A percentile compares a stretch with the other conserved stretches of the same genome.
These are phyloP conservation scores for Trichocladium antarcticum DNA, from an alignment of 495 filamentous ascomycete genomes.

Conservation along the genomic window DNA sequence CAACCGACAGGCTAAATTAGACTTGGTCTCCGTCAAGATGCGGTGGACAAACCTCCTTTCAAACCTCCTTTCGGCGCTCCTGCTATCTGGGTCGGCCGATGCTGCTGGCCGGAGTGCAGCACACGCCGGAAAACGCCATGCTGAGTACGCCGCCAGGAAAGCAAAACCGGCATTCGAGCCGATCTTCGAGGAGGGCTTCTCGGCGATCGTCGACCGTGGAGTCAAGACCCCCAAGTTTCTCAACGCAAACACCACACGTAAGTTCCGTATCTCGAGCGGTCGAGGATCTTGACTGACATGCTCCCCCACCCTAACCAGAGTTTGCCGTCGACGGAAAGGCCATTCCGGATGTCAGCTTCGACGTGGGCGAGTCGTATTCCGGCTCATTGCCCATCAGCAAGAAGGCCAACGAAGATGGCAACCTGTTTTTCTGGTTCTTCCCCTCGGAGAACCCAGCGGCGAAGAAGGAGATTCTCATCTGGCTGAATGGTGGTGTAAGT, in stretches of 20 bases:
- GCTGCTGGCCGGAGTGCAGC: conserved; percentile 24
- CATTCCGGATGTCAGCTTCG: conserved; percentile 63
- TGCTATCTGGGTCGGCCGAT: conserved; percentile 19
- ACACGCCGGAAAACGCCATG: conserved; percentile 29
- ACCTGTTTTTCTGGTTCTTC: conserved; percentile 74
- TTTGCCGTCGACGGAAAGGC: conserved; percentile 55
- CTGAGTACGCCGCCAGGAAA: conserved; percentile 19
- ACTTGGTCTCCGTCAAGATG: conserved; percentile 20
- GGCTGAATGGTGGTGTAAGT: conserved; percentile 55
- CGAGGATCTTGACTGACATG: neutral
- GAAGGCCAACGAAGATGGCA: conserved; percentile 38
- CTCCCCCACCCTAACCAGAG: conserved; percentile 23
- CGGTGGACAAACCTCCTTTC: conserved; percentile 16
- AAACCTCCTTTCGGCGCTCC: conserved; percentile 17
- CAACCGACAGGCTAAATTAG: conserved; percentile 1
- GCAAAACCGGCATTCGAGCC: neutral
- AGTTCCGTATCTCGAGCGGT: neutral
- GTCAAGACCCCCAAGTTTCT: conserved; percentile 20
- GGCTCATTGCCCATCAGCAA: conserved; percentile 55
- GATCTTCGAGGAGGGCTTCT: neutral
- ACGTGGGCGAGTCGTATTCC: conserved; percentile 67
- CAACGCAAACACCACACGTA: conserved; percentile 30
- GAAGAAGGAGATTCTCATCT: conserved; percentile 61
- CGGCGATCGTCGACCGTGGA: neutral
- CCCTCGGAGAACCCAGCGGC: conserved; percentile 46